A percentile compares a stretch with the other conserved stretches of the same genome.
phyloP scores from a whole-genome alignment of 441 rosid species.

The Adansonia grandidieri region DNA sequence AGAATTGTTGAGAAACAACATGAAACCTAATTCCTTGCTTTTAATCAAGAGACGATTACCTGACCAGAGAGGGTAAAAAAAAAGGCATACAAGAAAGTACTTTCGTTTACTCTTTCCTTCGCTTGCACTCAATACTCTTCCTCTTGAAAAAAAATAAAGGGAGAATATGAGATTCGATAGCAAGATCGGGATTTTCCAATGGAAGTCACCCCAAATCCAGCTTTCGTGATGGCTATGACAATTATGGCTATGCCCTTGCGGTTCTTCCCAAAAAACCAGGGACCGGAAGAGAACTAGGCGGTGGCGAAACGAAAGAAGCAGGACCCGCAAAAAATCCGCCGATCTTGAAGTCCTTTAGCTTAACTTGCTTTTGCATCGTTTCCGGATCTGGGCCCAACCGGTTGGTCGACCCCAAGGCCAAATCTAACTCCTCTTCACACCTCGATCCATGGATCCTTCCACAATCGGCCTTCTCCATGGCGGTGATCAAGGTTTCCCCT shows the following conservation, averaged over 20 bases:
- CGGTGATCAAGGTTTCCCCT: conserved; percentile 48
- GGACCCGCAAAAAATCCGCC: conserved; percentile 46
- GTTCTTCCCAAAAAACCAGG: conserved; percentile 53
- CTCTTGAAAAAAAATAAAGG: conserved; percentile 48
- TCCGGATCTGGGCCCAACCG: conserved; percentile 62
- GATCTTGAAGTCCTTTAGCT: conserved; percentile 29
- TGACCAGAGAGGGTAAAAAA: not conserved
- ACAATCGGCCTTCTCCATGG: conserved; percentile 9
- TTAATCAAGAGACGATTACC: not conserved
- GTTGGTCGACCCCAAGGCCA: conserved; percentile 45
- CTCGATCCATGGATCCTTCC: not conserved
- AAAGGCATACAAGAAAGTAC: no score
- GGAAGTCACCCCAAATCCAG: conserved; percentile 18
- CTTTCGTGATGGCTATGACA: conserved; percentile 30
- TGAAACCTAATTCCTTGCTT: no score
- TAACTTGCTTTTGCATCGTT: conserved; percentile 42
- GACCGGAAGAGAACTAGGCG: conserved; percentile 64
- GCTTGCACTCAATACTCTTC: conserved; percentile 28
- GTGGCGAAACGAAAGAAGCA: conserved; percentile 49
- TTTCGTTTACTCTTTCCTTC: not conserved
- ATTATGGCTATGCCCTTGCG: conserved; percentile 24
- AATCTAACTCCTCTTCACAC: conserved; percentile 31
- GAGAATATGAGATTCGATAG: conserved; percentile 21
- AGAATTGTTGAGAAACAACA: no score
- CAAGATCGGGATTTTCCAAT: not conserved